Evolutionary conservation across 345 rosid species (phyloP).

Genomic region (Eucalyptus sp.): DNA sequence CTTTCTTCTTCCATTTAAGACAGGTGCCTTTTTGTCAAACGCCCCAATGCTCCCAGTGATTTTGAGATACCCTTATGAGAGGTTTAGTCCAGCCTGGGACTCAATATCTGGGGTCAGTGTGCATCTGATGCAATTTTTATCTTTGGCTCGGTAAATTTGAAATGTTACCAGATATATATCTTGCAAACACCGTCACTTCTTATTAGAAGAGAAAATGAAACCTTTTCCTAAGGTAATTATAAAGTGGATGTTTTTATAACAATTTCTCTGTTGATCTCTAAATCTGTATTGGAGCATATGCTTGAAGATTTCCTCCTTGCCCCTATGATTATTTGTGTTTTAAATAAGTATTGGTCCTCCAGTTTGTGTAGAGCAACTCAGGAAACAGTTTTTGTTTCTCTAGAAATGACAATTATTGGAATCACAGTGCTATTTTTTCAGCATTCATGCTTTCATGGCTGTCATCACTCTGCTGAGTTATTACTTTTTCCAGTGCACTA

Average conservation of each 20-base stretch:
- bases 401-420: neutral
- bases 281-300: neutral
- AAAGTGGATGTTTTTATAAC: neutral
- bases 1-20: constrained; percentile 84
- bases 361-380: neutral
- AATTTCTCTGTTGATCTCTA: neutral
- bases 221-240: neutral
- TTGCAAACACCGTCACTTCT: neutral
- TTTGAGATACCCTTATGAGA: constrained; percentile 61
- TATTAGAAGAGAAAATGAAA: neutral
- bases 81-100: constrained; percentile 96
- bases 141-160: neutral
- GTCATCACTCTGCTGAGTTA: neutral
- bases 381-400: neutral
- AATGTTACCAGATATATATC: neutral
- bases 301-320: neutral
- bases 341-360: neutral
- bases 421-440: neutral
- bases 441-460: neutral
- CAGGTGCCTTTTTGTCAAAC: constrained; percentile 88
- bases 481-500: neutral
- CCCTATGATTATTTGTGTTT: neutral
- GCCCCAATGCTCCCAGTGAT: constrained; percentile 84
- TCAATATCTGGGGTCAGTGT: constrained; percentile 80
- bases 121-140: neutral